Base-by-base conservation (phyloP, 495 filamentous ascomycete genomes). In the Aspergillus sparsus region DNA sequence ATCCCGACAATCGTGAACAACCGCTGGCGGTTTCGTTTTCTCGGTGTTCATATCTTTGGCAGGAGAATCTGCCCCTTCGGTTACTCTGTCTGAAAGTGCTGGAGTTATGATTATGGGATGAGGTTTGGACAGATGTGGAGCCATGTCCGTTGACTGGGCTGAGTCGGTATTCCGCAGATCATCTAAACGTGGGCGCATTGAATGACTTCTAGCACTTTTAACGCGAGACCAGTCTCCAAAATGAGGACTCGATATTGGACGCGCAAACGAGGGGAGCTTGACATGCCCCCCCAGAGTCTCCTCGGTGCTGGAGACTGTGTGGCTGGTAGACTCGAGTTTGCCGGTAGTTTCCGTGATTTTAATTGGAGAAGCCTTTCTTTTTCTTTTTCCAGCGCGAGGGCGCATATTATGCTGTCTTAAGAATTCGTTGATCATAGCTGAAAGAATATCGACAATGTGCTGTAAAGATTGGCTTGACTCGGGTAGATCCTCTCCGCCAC, bases 211-310 rank as follows among this genome's bases (percentile, higher is more conserved):
- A 4, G 83, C 82, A 27, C 77, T 79, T 70, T 93, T 95, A 21
- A 91, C 77, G 52, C 84, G 82, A 34, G 85, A 84, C 88, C 90
- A 94, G 4, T 67, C 68, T 53, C 75, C 71, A 58, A 93, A 91
- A 11, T 56, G 69, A 55, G 58, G 55, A 61, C 42, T 68, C 18
- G 41, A 33, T 6, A 51, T 45, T 31, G 63, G 49, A 0, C 66
- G 62, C 54, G 62, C 63, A 50, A 78, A 71, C 1, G 60, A 69
- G 8, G 79, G 77, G 1, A 79, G 61, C 49, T 75, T 76, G 7
- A 80, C 7, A 18, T 46, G 61, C 39, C 49, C 53, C 18, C 62
- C 54, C 7, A 74, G 63, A 3, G 63, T 41, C 39, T 77, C 72
- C 52, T 74, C 70, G 3, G 66, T 59, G 45, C 55, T 68, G 12